Evolutionary conservation across 2,329 filamentous ascomycete species (phyloP), one percentile per base, ranked within the genome.

Genomic region (Penicillium paneum): DNA sequence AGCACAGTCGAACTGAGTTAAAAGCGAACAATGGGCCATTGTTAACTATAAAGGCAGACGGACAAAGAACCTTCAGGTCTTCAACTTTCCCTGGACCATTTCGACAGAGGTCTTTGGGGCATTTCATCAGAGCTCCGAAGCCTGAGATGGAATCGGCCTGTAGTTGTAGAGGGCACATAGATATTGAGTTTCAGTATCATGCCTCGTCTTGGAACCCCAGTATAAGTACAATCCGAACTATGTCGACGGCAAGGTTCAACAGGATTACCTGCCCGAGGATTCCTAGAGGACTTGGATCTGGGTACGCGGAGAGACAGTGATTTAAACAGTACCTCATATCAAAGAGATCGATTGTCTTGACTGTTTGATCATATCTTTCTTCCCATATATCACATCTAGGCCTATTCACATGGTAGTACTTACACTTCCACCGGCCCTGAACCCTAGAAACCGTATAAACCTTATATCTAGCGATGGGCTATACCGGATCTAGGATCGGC

Each of bases 201-300:
- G 6, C 12, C 10, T 13, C 7, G 13, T 26, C 15, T 13, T 26
- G 15, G 21, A 8, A 43, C 7, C 8, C n/a, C n/a, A 91, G 70
- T 99, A 99, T 74, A 97, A 97, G 73, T 97, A 99, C 68, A 96
- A 96, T 63, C 94, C 94, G 0, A 90, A 96, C 63, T 99, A 93
- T 67, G 75, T 83, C 47, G 85, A 92, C 57, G 94, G 94, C 0
- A 83, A 78, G 63, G 93, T 97, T 0, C 82, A 79, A 59, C 94
- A 99, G 76, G 88, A 92, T 24, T 99, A 97, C 73, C 73, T 99
- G n/a, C 94, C 94, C 0, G 87, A 90, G 11, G 82, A 83, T 97
- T 97, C 67, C 72, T 97, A 35, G 91, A 95, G 67, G 85, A 91
- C 5, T 76, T 80, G 39, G 89, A 97, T 73, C 71, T 99, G 54